These are phyloP conservation scores for Osmanthus fragrans DNA, from an alignment of 257 asterid species.

Conservation along the genomic window DNA sequence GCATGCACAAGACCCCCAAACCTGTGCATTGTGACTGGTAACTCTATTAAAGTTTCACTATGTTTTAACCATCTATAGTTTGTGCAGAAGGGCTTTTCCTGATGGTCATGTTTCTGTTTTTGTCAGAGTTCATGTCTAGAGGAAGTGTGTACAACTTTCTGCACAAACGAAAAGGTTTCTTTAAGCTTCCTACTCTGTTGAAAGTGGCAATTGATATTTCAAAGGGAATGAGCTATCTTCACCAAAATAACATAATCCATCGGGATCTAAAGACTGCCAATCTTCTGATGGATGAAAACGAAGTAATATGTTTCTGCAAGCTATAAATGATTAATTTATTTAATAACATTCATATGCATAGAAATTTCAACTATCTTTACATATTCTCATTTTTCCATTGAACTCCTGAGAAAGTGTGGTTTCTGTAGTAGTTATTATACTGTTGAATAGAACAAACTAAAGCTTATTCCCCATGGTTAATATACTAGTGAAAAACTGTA, in stretches of 20 bases:
- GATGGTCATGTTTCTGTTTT: constrained; percentile 5
- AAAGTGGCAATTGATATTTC: constrained; percentile 95
- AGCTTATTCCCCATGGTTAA: neutral
- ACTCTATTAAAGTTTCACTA: neutral
- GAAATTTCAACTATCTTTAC: neutral
- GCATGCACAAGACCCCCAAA: constrained; percentile 95
- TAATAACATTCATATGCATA: neutral
- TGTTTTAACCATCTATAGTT: neutral
- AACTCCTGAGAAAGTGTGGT: neutral
- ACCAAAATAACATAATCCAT: constrained; percentile 94
- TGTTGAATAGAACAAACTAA: neutral
- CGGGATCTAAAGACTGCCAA: constrained; percentile 98
- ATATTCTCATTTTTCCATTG: neutral
- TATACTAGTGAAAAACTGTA: neutral
- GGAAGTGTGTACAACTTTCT: constrained; percentile 94
- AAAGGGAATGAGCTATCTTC: constrained; percentile 97
- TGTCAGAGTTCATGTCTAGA: constrained; percentile 88
- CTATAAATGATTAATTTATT: neutral
- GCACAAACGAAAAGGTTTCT: constrained; percentile 93
- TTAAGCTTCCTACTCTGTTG: constrained; percentile 82
- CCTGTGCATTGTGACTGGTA: constrained; percentile 96
- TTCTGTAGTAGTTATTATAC: neutral
- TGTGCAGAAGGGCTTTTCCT: neutral
- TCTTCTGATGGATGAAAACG: constrained; percentile 94
- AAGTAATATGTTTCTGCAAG: constrained; percentile 39